Evolutionary conservation across 257 asterid genomes (phyloP).

Genomic region (Salvia rosmarinus): DNA sequence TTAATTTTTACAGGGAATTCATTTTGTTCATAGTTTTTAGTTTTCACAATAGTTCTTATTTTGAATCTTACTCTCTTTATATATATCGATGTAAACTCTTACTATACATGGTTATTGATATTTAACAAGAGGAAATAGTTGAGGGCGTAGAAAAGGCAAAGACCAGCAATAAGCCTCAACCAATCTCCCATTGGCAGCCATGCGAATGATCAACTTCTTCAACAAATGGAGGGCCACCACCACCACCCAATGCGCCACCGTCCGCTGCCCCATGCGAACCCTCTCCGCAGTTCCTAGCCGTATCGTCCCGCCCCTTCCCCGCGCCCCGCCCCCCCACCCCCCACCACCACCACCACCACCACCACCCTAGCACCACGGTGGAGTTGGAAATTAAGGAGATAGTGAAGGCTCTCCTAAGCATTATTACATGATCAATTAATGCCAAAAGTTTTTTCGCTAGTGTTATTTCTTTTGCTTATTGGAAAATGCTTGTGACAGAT

Average conservation of each 20-base stretch:
- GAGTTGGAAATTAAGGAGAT: slow-evolving; percentile 51
- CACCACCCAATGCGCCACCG: slow-evolving; percentile 59
- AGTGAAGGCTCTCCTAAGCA: slow-evolving; percentile 48
- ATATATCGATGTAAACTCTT: no score
- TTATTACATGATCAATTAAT: slow-evolving; percentile 10
- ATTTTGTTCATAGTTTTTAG: no score
- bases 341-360: no score
- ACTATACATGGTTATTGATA: no score
- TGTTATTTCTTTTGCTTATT: no score
- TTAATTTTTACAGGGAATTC: no score
- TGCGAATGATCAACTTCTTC: slow-evolving; percentile 52
- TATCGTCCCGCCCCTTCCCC: slow-evolving; percentile 48
- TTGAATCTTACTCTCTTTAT: no score
- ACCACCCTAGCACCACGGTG: slow-evolving; percentile 41
- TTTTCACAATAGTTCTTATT: no score
- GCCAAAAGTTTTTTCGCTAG: no score
- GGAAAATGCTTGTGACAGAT: no score
- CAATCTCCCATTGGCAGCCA: slow-evolving; percentile 48
- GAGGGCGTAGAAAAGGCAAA: slow-evolving; percentile 63
- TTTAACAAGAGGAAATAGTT: slow-evolving; percentile 48
- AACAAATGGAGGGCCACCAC: slow-evolving; percentile 43
- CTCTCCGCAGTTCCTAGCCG: slow-evolving; percentile 68
- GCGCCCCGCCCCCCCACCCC: slow-evolving; percentile 36
- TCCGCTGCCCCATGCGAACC: slow-evolving; percentile 53
- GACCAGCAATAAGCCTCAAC: slow-evolving; percentile 64